A percentile compares a stretch with the other conserved stretches of the same genome.
Conservation (phyloP, 2,329 filamentous ascomycete genomes). For the Colletotrichum sp. region DNA sequence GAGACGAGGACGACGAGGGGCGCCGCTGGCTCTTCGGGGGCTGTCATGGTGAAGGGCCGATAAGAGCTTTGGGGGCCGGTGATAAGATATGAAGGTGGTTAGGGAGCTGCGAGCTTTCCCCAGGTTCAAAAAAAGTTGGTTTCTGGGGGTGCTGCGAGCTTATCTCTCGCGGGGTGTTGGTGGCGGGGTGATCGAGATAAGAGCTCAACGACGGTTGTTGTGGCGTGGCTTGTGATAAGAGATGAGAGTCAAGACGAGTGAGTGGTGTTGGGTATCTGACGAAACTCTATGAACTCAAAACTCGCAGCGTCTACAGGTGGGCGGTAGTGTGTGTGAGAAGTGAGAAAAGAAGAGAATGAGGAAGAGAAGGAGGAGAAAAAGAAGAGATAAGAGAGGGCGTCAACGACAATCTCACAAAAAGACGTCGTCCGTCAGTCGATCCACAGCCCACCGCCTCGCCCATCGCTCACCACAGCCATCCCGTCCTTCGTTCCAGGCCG, state of each 20-base stretch:
- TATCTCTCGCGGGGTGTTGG: constrained; percentile 5
- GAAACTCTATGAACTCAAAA: neutral
- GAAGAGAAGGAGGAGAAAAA: neutral
- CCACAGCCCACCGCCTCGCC: neutral
- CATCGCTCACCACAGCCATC: neutral
- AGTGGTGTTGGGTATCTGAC: neutral
- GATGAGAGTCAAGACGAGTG: neutral
- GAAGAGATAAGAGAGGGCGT: neutral
- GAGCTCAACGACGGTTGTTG: neutral
- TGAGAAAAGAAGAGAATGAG: neutral
- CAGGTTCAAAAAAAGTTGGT: neutral
- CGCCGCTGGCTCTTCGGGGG: constrained; percentile 30
- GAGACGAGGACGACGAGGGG: constrained; percentile 80
- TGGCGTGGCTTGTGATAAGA: neutral
- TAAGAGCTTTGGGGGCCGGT: neutral
- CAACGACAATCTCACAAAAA: neutral
- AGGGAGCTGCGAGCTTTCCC: neutral
- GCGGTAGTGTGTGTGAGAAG: neutral
- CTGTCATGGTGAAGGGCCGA: constrained; percentile 33
- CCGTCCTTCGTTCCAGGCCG: neutral
- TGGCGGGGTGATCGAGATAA: constrained; percentile 1
- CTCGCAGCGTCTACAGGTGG: neutral
- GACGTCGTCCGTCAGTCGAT: neutral
- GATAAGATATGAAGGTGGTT: constrained; percentile 1
- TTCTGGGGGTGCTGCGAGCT: neutral